Conservation (phyloP, 2,329 filamentous ascomycete species). For the Colletotrichum chlorophyti region DNA sequence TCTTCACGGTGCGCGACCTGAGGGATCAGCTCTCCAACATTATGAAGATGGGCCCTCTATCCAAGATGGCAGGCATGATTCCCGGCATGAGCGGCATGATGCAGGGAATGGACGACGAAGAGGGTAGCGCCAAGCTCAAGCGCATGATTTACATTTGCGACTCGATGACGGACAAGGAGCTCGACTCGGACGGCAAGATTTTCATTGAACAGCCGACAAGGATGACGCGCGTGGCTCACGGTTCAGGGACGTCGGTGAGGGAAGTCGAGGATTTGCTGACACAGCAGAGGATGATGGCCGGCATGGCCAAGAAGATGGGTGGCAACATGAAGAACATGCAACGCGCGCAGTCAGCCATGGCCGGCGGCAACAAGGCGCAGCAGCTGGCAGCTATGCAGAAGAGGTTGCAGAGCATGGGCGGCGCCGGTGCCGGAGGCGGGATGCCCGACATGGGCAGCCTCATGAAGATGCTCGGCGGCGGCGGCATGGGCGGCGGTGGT, state of each 20-base stretch:
- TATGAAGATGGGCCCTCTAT: slow-evolving; percentile 99
- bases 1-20: slow-evolving; percentile 93
- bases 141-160: slow-evolving; percentile 99
- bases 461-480: slow-evolving; percentile 89
- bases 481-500: slow-evolving; percentile 70
- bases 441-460: slow-evolving; percentile 66
- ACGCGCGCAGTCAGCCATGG: slow-evolving; percentile 88
- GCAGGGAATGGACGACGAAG: slow-evolving; percentile 95
- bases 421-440: slow-evolving; percentile 65
- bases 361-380: slow-evolving; percentile 87
- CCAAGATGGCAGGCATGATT: slow-evolving; percentile 99
- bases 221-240: slow-evolving; percentile 90
- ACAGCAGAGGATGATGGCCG: slow-evolving; percentile 98
- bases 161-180: slow-evolving; percentile 95
- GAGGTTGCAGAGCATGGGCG: slow-evolving; percentile 90
- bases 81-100: slow-evolving; percentile 94
- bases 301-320: slow-evolving; percentile 99
- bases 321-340: slow-evolving; percentile 99
- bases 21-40: slow-evolving; percentile 96
- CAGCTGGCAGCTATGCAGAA: slow-evolving; percentile 98
- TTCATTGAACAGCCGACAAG: slow-evolving; percentile 91
- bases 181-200: slow-evolving; percentile 93
- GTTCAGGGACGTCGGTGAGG: slow-evolving; percentile 86
- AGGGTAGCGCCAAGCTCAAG: slow-evolving; percentile 90
- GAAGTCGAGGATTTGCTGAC: slow-evolving; percentile 98